Percentiles rank a stretch among this genome's conserved stretches.
Evolutionary conservation across 345 rosid genomes (phyloP).

Genomic region (Rubroshorea leprosula): DNA sequence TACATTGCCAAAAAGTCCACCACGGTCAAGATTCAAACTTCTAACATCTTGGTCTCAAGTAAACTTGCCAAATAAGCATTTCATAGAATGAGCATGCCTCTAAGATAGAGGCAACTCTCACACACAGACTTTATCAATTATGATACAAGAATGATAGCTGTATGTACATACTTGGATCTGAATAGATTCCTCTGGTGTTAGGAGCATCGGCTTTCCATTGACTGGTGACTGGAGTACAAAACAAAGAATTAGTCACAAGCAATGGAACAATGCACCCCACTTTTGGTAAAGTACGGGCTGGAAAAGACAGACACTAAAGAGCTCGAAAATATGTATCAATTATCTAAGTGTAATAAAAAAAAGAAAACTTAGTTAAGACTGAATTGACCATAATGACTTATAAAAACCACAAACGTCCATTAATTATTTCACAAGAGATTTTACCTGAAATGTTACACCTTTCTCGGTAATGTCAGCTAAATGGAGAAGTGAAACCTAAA

Average conservation of each 20-base stretch:
- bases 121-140: background rate
- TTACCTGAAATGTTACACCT: conserved; percentile 81
- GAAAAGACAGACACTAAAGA: conserved; percentile 4
- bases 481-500: conserved; percentile 72
- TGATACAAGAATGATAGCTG: background rate
- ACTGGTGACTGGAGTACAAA: conserved; percentile 58
- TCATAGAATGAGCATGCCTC: background rate
- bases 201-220: conserved; percentile 79
- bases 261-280: conserved; percentile 3
- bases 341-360: background rate
- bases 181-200: conserved; percentile 84
- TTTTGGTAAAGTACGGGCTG: background rate
- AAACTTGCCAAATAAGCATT: conserved; percentile 7
- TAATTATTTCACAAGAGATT: background rate
- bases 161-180: conserved; percentile 59
- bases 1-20: too few species aligned
- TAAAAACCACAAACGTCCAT: background rate
- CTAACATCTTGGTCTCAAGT: background rate
- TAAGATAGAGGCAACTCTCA: background rate
- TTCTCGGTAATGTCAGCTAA: conserved; percentile 74
- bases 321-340: background rate
- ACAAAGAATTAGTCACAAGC: conserved; percentile 17
- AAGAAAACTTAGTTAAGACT: background rate
- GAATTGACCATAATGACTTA: background rate
- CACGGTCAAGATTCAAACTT: background rate